Evolutionary conservation across 345 rosid genomes (phyloP), one percentile per base, ranked within the genome.

Genomic region (Moricandia arvensis): DNA sequence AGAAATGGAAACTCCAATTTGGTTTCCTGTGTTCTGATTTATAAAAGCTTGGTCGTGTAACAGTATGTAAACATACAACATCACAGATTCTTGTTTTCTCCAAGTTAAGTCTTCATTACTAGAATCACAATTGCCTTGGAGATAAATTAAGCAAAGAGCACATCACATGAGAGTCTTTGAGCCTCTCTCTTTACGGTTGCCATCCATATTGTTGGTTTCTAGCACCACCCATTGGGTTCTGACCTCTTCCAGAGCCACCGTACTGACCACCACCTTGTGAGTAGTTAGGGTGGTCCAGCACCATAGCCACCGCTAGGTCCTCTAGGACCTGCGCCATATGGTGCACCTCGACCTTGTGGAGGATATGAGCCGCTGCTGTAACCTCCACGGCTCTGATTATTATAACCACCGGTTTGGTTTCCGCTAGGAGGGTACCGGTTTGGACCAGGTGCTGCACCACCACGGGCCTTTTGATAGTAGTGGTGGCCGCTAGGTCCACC

Each of bases 131-230:
- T 3, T 65, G 72, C 47, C 54, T 63, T 21, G n/a, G 17, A 43
- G 51, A 57, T 66, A 21, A 21, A 70, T 7, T 59, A 63, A 64
- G 38, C 34, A 24, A 70, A 58, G 80, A 57, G 12, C 33, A 45
- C 72, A 43, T 18, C 33, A 71, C 31, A 51, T 12, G 68, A 49
- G 24, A 24, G 47, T 72, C 72, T 67, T 51, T 66, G 38, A 72
- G 63, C 38, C 24, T 21, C 24, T 27, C 65, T 31, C 31, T 53
- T 65, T 55, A 86, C 80, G 86, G 91, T 83, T 82, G 89, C 93
- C 93, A 84, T 29, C 97, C 93, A 59, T 92, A 89, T 47, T 86
- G 97, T 75, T 93, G 99, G 83, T 90, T 92, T 63, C 99, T 90
- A 82, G 79, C 86, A 68, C 90, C 90, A 45, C 98, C 97, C 87